Conservation (phyloP, 768 basidiomycete species). For the Trametes punicea region DNA sequence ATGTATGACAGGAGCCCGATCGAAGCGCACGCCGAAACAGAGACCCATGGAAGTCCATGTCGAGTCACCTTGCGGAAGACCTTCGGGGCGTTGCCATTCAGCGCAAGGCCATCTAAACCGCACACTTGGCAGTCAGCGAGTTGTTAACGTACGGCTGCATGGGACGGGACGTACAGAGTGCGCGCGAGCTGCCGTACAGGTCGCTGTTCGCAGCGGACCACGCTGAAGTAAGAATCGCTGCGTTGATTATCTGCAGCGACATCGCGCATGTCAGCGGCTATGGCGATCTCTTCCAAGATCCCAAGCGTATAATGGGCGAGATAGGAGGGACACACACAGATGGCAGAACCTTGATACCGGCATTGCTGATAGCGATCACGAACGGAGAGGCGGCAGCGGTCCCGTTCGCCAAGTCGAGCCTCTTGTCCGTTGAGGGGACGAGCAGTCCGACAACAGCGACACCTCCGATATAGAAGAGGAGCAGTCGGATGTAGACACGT, state of each 20-base stretch:
- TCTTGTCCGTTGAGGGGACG: constrained; percentile 44
- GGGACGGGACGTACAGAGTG: constrained; percentile 31
- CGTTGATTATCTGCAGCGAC: constrained; percentile 30
- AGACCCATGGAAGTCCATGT: constrained; percentile 44
- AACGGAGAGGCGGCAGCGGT: constrained; percentile 51
- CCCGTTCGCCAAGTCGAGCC: constrained; percentile 35
- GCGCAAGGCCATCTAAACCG: constrained; percentile 46
- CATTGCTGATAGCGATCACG: constrained; percentile 53
- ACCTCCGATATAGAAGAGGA: constrained; percentile 45
- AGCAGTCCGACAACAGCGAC: constrained; percentile 46
- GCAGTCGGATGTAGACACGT: constrained; percentile 50
- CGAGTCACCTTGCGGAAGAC: constrained; percentile 41
- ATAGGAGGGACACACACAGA: constrained; percentile 30
- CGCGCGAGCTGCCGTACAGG: constrained; percentile 38
- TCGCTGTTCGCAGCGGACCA: constrained; percentile 43
- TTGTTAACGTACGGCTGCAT: not conserved
- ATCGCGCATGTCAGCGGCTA: not conserved
- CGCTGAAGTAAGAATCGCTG: constrained; percentile 31
- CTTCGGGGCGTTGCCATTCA: constrained; percentile 50
- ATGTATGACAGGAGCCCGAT: constrained; percentile 42
- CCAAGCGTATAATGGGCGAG: not conserved
- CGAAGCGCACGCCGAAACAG: constrained; percentile 29
- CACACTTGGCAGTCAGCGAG: constrained; percentile 28
- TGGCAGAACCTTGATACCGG: constrained; percentile 59
- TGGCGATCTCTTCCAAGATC: too few species aligned